Conservation (phyloP, 2,329 filamentous ascomycete species). For the Aurifilum marmelostoma region DNA sequence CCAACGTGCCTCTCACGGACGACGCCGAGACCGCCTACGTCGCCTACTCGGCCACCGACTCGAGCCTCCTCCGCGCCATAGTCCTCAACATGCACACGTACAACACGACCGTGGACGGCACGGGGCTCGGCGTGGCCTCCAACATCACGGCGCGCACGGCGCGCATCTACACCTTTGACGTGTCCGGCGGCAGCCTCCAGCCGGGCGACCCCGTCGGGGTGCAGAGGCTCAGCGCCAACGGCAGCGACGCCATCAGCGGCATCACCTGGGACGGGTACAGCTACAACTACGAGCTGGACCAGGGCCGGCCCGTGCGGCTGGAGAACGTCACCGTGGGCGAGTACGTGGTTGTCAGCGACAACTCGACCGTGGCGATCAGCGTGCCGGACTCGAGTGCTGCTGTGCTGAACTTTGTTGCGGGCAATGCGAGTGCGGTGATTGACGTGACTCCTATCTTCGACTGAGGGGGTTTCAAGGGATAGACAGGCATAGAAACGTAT, state of each 20-base stretch:
- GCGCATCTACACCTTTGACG: constrained; percentile 47
- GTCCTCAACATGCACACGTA: constrained; percentile 62
- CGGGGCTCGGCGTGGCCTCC: constrained; percentile 34
- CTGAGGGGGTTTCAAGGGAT: too few relatives aligned
- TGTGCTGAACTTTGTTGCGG: constrained; percentile 40
- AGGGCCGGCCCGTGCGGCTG: constrained; percentile 56
- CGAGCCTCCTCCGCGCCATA: constrained; percentile 49
- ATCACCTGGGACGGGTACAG: constrained; percentile 65
- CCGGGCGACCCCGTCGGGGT: constrained; percentile 40
- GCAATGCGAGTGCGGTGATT: neutral
- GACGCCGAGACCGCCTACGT: constrained; percentile 58
- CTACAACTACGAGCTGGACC: constrained; percentile 62
- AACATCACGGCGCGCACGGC: constrained; percentile 37
- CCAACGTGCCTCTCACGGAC: constrained; percentile 48
- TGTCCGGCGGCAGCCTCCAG: constrained; percentile 37
- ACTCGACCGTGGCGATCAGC: constrained; percentile 32
- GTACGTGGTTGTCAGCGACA: constrained; percentile 36
- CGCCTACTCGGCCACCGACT: constrained; percentile 47
- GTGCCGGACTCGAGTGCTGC: constrained; percentile 50
- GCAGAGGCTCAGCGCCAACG: constrained; percentile 60
- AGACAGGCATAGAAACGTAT: too few relatives aligned
- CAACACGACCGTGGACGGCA: constrained; percentile 58
- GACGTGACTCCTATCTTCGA: constrained; percentile 2
- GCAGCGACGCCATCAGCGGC: constrained; percentile 65
- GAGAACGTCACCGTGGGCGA: constrained; percentile 56